Base-by-base conservation (phyloP, 176 grass and related monocot genomes). In the Echinochloa phyllopogon region DNA sequence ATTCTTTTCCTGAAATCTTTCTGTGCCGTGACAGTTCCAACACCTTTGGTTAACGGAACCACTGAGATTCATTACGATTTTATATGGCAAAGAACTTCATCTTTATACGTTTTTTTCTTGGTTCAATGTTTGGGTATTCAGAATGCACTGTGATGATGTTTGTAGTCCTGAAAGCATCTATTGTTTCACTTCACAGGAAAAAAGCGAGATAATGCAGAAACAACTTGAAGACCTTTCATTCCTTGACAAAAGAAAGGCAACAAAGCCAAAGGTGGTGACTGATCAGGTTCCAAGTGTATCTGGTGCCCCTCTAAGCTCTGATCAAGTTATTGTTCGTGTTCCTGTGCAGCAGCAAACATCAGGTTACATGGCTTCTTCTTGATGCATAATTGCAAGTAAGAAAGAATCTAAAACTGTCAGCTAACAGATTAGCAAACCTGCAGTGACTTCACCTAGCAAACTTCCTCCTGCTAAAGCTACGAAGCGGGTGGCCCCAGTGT, bases 221-320 rank as follows among this genome's bases (percentile, higher is more conserved):
- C 96, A 98, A 47, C 91, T 95, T 16, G 87, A 95, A 81, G 87
- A 85, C 41, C 93, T 98, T 83, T 98, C 96, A 43, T 95, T 98
- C 78, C 89, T 98, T 36, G 89, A 87, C 64, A 98, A 92, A 95
- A 92, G 91, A 68, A 98, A 95, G 91, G 77, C 82, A 85, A 78
- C 91, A 74, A 98, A 87, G 83, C 81, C 78, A 82, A 98, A 92
- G 53, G 49, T 91, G 38, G 12, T 85, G 63, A 25, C 74, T 41
- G 90, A 92, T 79, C 85, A 87, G 48, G 67, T 85, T 84, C 66
- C 90, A 87, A 92, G 76, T 88, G 55, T 87, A 13, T 92, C 80
- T 59, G 49, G 3, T 86, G 69, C 64, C 24, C 42, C 75, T 68
- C 78, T 7, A 65, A 75, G 61, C 83, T 90, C 79, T 47, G 89